Evolutionary conservation across 331 rosid species (phyloP), one percentile per base, ranked within the genome.

Genomic region (Prunus yedoensis): DNA sequence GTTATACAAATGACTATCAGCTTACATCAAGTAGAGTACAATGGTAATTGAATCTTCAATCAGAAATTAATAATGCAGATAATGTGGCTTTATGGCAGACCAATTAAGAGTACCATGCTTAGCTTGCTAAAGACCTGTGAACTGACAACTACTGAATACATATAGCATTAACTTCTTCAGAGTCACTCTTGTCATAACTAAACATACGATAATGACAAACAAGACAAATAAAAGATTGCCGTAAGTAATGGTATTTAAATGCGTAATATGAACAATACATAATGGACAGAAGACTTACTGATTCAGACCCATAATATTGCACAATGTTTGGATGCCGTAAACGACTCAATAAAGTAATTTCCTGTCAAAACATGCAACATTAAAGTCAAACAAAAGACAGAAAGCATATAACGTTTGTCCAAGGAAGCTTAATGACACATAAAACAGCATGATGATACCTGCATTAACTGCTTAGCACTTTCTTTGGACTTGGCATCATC

Each of bases 401-500:
- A 70, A 56, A 79, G 56, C 25, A 65, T 27, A 56, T 20, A 65
- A 66, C 77, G 46, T 51, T 38, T 30, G 25, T 70, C 64, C 59
- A 4, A 64, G 74, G 27, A 51, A 63, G 21, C 56, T 41, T 21
- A 30, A 66, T 25, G 74, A 70, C 52, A 73, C 53, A 11, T 41
- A 27, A 63, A 68, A 73, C 43, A 63, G 49, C 43, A 78, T 17
- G 65, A 79, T 62, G 53, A 68, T 84, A 92, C 98, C 94, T 94
- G 97, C 85, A 60, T 90, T 81, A 94, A 86, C 83, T 94, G 98
- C 89, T 90, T 91, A 18, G 96, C 91, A 80, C 97, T 87, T 90
- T 94, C 97, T 87, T 81, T 86, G 7, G 96, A 94, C 88, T 94
- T 94, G 66, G 96, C 96, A 85, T 94, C 98, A 76, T 91, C 98